A percentile compares a stretch with the other conserved stretches of the same genome.
phyloP scores from a whole-genome alignment of 768 basidiomycete species.

The Tulasnella sp. region DNA sequence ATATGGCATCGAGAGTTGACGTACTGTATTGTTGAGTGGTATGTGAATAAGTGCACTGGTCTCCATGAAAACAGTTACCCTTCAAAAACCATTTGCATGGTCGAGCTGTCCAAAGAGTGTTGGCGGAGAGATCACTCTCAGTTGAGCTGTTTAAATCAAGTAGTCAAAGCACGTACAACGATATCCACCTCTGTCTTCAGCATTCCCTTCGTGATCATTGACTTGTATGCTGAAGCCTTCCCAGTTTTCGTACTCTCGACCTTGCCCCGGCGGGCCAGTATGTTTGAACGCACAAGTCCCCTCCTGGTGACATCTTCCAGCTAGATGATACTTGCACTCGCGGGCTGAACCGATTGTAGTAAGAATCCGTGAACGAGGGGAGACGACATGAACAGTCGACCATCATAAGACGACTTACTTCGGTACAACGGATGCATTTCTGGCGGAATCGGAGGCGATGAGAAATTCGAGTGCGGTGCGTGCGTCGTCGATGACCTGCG shows the following conservation, averaged over 20 bases:
- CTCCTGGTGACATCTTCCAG: conserved; percentile 13
- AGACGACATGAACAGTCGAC: no score
- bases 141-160: no score
- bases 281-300: conserved; percentile 9
- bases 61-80: conserved; percentile 15
- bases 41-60: conserved; percentile 12
- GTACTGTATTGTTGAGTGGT: background rate
- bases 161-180: background rate
- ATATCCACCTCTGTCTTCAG: background rate
- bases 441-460: conserved; percentile 1
- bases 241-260: conserved; percentile 14
- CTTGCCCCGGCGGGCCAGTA: conserved; percentile 14
- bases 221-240: background rate
- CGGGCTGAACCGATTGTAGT: background rate
- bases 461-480: background rate
- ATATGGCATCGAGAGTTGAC: background rate
- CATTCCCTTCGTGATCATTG: background rate
- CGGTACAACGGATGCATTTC: conserved; percentile 10
- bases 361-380: no score
- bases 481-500: background rate
- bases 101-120: conserved; percentile 6
- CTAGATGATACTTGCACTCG: conserved; percentile 15
- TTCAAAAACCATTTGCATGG: conserved; percentile 14
- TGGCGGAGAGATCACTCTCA: no score
- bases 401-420: background rate